Evolutionary conservation across 306 rosid genomes (phyloP), one percentile per base, ranked within the genome.

Genomic region (Lupinus albus): DNA sequence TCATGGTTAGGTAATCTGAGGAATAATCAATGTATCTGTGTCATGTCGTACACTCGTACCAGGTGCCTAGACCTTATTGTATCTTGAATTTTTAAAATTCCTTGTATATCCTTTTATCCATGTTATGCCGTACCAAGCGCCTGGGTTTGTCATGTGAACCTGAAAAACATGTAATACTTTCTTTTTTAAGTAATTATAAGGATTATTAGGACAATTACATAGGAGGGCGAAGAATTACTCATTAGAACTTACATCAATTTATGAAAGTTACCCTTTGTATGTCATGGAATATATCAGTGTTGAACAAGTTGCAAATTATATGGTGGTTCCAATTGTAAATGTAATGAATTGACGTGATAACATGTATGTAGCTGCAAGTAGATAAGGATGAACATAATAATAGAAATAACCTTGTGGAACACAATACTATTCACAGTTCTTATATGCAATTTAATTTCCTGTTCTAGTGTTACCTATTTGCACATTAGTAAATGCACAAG

Each of bases 301-400:
- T 49, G 45, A 41, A 39, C 30, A 72, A 38, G 48, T 39, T 50
- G 10, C 9, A 61, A 25, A 72, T 51, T 17, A 6, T 54, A 30
- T 18, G 51, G 57, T 45, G 50, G 48, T 44, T 41, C 18, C 28
- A 71, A 38, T 47, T 42, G 33, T 10, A 35, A 42, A 5, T 61
- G 12, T 39, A 41, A 36, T 33, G 28, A 60, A 48, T 58, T 35
- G 8, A 36, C 61, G 4, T 25, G 54, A 38, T 17, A 18, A 58
- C 18, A 38, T 21, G 5, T 15, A 46, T 15, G 11, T 5, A 8
- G 46, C 33, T 13, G 14, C 33, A 66, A 33, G 38, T 50, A 33
- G 20, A 46, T 9, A 11, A 45, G 67, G 56, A 44, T 56, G 30
- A 13, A 46, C 67, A 47, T 70, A 70, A 15, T 30, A 11, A 10